A percentile compares a stretch with the other conserved stretches of the same genome.
Conservation (phyloP, 345 rosid genomes). For the Linum trigynum region DNA sequence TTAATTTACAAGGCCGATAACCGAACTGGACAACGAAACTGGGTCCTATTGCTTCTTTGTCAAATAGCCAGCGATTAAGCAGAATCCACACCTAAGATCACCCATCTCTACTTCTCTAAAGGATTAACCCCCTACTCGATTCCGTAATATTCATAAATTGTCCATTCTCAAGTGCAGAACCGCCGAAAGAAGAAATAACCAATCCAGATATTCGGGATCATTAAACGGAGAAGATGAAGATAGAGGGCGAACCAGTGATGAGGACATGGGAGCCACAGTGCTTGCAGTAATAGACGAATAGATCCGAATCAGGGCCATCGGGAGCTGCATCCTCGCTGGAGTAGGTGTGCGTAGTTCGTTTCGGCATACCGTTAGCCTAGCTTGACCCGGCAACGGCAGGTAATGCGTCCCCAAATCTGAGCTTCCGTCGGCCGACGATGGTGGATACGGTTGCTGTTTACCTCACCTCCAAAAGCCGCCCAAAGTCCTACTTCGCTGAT, state of each 20-base stretch:
- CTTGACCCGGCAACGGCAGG: too few relatives aligned
- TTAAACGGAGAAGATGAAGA: slow-evolving; percentile 2
- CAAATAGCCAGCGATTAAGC: too few relatives aligned
- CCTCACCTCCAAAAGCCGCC: too few relatives aligned
- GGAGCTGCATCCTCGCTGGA: slow-evolving; percentile 99
- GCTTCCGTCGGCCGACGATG: too few relatives aligned
- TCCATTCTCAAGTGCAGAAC: background rate
- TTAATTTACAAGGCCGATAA: background rate
- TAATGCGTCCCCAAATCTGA: too few relatives aligned
- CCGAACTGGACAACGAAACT: background rate
- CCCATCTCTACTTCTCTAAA: too few relatives aligned
- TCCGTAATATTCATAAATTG: too few relatives aligned
- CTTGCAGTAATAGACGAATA: slow-evolving; percentile 97
- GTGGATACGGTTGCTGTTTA: too few relatives aligned
- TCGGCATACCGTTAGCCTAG: slow-evolving; percentile 49
- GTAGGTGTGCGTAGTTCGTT: slow-evolving; percentile 97
- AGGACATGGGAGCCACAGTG: slow-evolving; percentile 95
- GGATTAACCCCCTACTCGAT: too few relatives aligned
- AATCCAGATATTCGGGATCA: background rate
- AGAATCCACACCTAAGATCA: too few relatives aligned
- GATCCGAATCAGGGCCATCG: slow-evolving; percentile 93
- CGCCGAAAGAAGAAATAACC: background rate
- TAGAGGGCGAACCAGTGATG: slow-evolving; percentile 61
- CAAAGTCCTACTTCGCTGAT: too few relatives aligned
- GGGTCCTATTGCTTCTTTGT: background rate